phyloP scores from a whole-genome alignment of 331 rosid species.

The Rosa hybrid region DNA sequence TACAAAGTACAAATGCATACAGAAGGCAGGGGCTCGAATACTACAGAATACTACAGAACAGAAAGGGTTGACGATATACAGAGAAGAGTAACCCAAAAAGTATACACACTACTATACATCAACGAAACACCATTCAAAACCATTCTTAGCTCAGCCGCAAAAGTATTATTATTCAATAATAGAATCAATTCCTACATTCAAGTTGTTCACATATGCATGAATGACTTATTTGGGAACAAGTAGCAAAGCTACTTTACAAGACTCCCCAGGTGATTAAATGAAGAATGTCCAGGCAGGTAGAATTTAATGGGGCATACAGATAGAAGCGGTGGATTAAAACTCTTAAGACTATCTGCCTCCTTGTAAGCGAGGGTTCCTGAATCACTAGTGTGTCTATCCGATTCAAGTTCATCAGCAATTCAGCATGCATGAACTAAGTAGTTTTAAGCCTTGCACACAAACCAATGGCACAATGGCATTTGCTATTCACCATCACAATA shows the following conservation, averaged over 20 bases:
- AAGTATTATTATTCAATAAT: not conserved
- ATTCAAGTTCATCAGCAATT: not conserved
- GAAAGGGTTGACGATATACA: not conserved
- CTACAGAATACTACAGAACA: not conserved
- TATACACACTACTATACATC: not conserved
- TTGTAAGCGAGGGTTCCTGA: not conserved
- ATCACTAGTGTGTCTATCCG: not conserved
- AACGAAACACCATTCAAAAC: not conserved
- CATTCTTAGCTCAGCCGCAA: not conserved
- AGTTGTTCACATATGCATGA: constrained; percentile 12
- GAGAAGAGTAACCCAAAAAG: not conserved
- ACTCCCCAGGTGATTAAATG: not conserved
- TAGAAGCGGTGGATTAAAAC: not conserved
- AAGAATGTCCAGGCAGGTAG: not conserved
- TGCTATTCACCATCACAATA: not conserved
- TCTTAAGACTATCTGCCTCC: not conserved
- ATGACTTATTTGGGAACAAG: not conserved
- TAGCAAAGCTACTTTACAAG: not conserved
- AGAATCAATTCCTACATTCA: not conserved
- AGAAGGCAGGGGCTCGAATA: not conserved
- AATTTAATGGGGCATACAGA: not conserved
- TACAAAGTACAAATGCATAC: not conserved
- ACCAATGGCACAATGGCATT: not conserved
- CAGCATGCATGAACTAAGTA: not conserved
- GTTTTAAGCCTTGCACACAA: not conserved